Evolutionary conservation across 1,284 basidiomycete species (phyloP), one percentile per base, ranked within the genome.

Genomic region (Cryptococcus depauperatus): DNA sequence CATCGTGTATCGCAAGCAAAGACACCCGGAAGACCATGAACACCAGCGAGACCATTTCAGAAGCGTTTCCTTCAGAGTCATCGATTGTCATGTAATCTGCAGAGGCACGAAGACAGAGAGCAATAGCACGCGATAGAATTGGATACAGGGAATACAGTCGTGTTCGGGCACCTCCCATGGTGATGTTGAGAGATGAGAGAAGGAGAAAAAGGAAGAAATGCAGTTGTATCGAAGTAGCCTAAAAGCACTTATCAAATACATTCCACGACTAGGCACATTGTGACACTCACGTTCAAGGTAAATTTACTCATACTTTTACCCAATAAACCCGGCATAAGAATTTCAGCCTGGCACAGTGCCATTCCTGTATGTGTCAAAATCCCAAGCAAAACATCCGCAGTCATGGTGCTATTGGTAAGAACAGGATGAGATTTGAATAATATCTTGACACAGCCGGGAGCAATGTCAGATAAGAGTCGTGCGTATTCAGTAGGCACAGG

Each of bases 131-230:
- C 2, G 58, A 57, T 8, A 67, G 42, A 13, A 67, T 32, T 0
- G 66, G 66, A 32, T 56, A 67, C 5, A 66, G 50, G 5, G 57
- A 41, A 9, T 56, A 30, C n/a, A 68, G 28, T 10, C 40, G 44
- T 10, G 35, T 27, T 23, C 55, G 47, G 4, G 51, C 40, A 2
- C 32, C 3, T 11, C 46, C 48, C 43, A 57, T 46, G 3, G 30
- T 37, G 7, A 56, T 22, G 3, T 54, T 40, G 19, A 61, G 37
- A 0, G 58, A 57, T 3, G 63, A 54, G 37, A 57, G 51, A 1
- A 66, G 54, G 18, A 68, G 27, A 41, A 49, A 59, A 5, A 51
- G 46, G 44, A 62, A 61, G 5, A 61, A 35, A 18, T 53, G 49
- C 19, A 66, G 41, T 40, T 63, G 63, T 1, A 26, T 48, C 10